Base-by-base conservation (phyloP, 2,329 filamentous ascomycete species). In the Ceratocystiopsis brevicomis region DNA sequence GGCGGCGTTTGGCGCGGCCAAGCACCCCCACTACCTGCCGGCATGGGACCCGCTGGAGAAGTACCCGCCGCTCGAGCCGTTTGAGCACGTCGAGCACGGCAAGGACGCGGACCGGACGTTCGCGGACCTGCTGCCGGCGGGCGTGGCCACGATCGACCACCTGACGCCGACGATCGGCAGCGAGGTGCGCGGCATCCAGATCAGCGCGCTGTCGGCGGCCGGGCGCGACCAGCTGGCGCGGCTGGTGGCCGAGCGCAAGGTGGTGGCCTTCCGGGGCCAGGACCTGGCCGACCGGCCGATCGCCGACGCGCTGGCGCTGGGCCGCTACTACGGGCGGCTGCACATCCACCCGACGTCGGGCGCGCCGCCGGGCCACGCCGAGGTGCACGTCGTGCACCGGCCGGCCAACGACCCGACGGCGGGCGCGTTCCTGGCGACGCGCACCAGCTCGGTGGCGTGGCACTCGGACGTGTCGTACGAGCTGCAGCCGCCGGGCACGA, bases 281-380 rank as follows among this genome's bases (percentile, higher is more conserved):
- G 76, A 82, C 53, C 70, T 76, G 49, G 68, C 69, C 35, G 63
- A 77, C 48, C 61, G 81, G 36, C 68, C 74, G 6, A 81, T 83
- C 50, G 59, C 71, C 41, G 64, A 78, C 39, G 77, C 75, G 1
- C 63, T 81, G 25, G 69, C 78, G 19, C 73, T 73, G 50, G 78
- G 72, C 25, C 65, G 68, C 45, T 84, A 84, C 59, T 60, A 59
- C 45, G 58, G 58, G 38, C 54, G 57, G 40, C 84, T 81, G 53
- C 80, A 85, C 60, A 79, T 84, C 47, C 79, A 84, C 53, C 78
- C 78, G 15, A 79, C 78, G 13, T 78, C 73, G 3, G 78, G 79
- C 16, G 73, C 75, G 1, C 80, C 79, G 2, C 69, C 69, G 46
- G 77, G 75, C n/a, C 70, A 70, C 55, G 78, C 79, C 0, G 71